A percentile compares a stretch with the other conserved stretches of the same genome.
phyloP scores from a whole-genome alignment of 2,329 filamentous ascomycete genomes.

The Calonectria leucothoes region DNA sequence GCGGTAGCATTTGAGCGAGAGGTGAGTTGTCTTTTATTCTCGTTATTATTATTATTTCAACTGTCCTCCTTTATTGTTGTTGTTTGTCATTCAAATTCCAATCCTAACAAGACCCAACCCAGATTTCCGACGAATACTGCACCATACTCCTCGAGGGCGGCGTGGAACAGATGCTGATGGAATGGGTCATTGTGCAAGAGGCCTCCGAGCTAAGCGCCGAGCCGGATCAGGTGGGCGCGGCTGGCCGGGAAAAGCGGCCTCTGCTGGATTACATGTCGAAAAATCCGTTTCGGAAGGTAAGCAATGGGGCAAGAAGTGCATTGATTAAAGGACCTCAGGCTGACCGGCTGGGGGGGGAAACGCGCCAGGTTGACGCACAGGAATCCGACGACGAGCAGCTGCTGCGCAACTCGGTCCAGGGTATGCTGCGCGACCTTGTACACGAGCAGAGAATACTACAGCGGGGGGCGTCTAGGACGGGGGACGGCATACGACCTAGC shows the following conservation, averaged over 20 bases:
- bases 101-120: background rate
- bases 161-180: constrained; percentile 2
- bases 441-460: background rate
- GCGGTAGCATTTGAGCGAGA: constrained; percentile 22
- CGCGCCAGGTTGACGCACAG: background rate
- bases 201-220: background rate
- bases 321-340: background rate
- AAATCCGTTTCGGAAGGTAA: constrained; percentile 17
- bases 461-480: background rate
- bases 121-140: constrained; percentile 20
- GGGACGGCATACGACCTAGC: background rate
- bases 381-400: background rate
- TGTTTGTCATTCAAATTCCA: too few relatives aligned
- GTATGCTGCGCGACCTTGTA: background rate
- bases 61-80: background rate
- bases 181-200: background rate
- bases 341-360: background rate
- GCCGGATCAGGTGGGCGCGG: background rate
- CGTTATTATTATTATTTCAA: too few relatives aligned
- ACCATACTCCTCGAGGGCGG: constrained; percentile 11
- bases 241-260: background rate
- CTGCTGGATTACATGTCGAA: constrained; percentile 20
- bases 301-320: background rate
- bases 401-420: background rate
- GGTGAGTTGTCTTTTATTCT: too few relatives aligned